A percentile compares a stretch with the other conserved stretches of the same genome.
Conservation (phyloP, 345 rosid genomes). For the Eutrema yunnanense region DNA sequence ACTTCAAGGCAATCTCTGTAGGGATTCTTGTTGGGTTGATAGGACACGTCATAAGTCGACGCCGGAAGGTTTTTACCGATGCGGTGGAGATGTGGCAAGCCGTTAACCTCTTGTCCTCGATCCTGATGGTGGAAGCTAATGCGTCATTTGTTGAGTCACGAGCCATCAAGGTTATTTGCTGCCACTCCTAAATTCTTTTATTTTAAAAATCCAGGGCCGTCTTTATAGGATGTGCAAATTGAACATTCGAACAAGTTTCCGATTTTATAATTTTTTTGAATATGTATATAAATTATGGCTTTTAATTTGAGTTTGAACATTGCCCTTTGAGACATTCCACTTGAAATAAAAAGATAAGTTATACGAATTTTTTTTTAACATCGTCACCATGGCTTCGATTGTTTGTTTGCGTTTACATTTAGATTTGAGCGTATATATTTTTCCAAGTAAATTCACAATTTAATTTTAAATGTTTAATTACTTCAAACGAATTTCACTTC, state of each 20-base stretch:
- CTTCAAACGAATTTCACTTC: too few species aligned
- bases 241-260: neutral
- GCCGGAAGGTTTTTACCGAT: constrained; percentile 24
- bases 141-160: constrained; percentile 53
- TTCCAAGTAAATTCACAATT: too few species aligned
- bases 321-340: too few species aligned
- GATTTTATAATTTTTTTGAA: neutral
- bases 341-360: too few species aligned
- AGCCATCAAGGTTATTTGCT: constrained; percentile 46
- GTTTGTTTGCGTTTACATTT: too few species aligned
- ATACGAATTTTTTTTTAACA: too few species aligned
- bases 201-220: too few species aligned
- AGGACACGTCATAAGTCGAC: constrained; percentile 46
- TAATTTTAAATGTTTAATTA: too few species aligned
- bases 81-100: constrained; percentile 48
- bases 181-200: too few species aligned
- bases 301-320: neutral
- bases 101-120: constrained; percentile 40
- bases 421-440: too few species aligned
- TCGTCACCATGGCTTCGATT: too few species aligned
- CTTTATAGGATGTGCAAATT: neutral
- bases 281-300: neutral
- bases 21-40: constrained; percentile 39
- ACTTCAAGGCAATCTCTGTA: constrained; percentile 47
- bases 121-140: constrained; percentile 47